These are phyloP conservation scores for Dissoconium aciculare DNA, from an alignment of 2,329 filamentous ascomycete species.

Conservation along the genomic window DNA sequence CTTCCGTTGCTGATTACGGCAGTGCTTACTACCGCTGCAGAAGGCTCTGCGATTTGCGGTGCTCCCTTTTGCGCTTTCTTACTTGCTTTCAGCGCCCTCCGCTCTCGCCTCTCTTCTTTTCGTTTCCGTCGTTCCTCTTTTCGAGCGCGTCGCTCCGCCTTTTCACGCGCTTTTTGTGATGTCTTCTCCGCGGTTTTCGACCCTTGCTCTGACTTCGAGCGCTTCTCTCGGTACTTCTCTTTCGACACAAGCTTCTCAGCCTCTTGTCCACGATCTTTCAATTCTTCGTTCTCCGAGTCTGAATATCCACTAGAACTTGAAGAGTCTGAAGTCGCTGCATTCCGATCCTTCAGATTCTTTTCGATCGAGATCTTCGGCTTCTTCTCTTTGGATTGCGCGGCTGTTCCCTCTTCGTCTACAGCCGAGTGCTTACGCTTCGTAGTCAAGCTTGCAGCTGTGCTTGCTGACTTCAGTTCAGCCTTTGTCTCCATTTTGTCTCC, in stretches of 20 bases:
- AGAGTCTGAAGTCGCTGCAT: no score
- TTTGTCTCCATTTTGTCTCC: slow-evolving; percentile 39
- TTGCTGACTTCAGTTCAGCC: slow-evolving; percentile 13
- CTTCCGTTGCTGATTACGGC: slow-evolving; percentile 4
- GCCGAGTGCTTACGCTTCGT: slow-evolving; percentile 2
- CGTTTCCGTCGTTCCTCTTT: slow-evolving; percentile 32
- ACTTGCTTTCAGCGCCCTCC: slow-evolving; percentile 27
- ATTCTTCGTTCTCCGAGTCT: no score
- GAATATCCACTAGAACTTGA: no score
- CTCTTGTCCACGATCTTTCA: no score
- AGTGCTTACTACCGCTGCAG: background rate
- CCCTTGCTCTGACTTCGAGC: slow-evolving; percentile 6
- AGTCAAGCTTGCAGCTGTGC: slow-evolving; percentile 13
- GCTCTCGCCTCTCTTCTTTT: slow-evolving; percentile 36
- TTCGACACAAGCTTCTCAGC: no score
- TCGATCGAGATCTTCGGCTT: slow-evolving; percentile 3
- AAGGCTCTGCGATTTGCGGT: slow-evolving; percentile 5
- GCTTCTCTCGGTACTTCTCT: no score
- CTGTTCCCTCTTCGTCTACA: slow-evolving; percentile 5
- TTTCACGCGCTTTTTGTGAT: slow-evolving; percentile 24
- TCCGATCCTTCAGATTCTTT: no score
- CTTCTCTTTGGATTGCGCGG: slow-evolving; percentile 6
- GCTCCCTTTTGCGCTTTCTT: slow-evolving; percentile 10
- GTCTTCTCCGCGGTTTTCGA: slow-evolving; percentile 13
- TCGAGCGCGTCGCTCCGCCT: slow-evolving; percentile 32